Conservation (phyloP, 1,284 basidiomycete species). For the Crucibulum parvulum region DNA sequence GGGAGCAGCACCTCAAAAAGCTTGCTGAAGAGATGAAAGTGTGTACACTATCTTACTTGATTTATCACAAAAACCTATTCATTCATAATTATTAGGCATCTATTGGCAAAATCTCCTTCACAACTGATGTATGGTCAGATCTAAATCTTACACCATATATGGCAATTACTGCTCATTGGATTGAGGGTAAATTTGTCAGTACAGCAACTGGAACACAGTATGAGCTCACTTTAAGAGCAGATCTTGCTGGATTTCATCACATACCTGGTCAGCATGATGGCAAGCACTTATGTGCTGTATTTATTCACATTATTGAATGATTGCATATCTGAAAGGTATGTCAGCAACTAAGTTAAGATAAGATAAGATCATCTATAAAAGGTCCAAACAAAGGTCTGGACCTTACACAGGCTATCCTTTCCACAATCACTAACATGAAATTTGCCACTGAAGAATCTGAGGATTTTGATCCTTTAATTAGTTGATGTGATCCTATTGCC, state of each 20-base stretch:
- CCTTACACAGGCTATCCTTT: conserved; percentile 26
- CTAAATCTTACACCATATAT: conserved; percentile 17
- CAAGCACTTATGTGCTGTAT: conserved; percentile 24
- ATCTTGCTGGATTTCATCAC: conserved; percentile 27
- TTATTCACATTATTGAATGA: conserved; percentile 24
- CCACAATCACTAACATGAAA: conserved; percentile 26
- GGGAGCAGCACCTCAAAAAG: conserved; percentile 1
- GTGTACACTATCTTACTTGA: neutral
- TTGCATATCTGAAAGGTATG: conserved; percentile 4
- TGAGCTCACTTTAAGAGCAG: conserved; percentile 10
- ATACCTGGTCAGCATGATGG: conserved; percentile 31
- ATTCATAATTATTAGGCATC: neutral
- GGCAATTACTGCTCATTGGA: conserved; percentile 23
- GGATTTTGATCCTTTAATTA: conserved; percentile 7
- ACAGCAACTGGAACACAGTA: neutral
- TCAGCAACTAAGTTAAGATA: conserved; percentile 11
- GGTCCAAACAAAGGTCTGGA: neutral
- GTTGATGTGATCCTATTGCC: conserved; percentile 14
- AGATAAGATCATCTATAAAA: conserved; percentile 20
- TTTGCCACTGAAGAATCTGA: conserved; percentile 9
- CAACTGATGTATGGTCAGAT: conserved; percentile 25
- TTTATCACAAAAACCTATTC: too few relatives aligned
- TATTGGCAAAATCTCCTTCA: conserved; percentile 16
- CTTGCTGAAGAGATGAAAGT: conserved; percentile 7
- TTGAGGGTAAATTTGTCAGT: conserved; percentile 4